Base-by-base conservation (phyloP, 176 grass and related monocot species). In the Saccharum spontaneum region DNA sequence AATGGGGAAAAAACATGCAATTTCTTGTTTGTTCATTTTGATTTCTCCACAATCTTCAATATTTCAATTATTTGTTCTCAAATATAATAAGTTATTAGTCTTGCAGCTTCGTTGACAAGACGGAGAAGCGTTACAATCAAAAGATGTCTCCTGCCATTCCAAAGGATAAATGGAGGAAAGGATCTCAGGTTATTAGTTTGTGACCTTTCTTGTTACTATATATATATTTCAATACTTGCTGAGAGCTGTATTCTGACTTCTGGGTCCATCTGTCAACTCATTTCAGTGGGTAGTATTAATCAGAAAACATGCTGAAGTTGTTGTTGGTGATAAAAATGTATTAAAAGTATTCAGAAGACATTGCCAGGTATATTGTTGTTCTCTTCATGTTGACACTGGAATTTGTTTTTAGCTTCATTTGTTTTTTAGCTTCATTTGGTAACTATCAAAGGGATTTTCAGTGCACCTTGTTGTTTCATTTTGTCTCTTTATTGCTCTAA, bases 111-210 rank as follows among this genome's bases (percentile, higher is more conserved):
- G 48, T 92, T 82, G 97, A 99, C 79, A 89, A 91, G 85, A 88
- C 79, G 30, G 91, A 92, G 65, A 89, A 92, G 68, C 91, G 97
- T 10, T 99, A 96, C 43, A 96, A 92, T 83, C 79, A 79, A 74
- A 92, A 92, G 37, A 99, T 99, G 97, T 90, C 82, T 79, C 90
- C 91, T 54, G 26, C 76, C 55, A 99, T 99, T 89, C 91, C 70
- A 31, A 91, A 92, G 78, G 81, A 92, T 50, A 94, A 90, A 95
- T 99, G 97, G 97, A 96, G 93, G 79, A 99, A 99, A 86, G 97
- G 97, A 82, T 99, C 97, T 23, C 97, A 99, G 97, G 97, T 99
- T 77, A 40, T 81, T 89, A 37, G 6, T 75, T 76, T 90, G 50
- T 78, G 38, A 36, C 10, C 41, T 66, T 83, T 64, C 13, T 20